Conservation (phyloP, 352 stramenopile genomes). For the Phytophthora podocarpi region DNA sequence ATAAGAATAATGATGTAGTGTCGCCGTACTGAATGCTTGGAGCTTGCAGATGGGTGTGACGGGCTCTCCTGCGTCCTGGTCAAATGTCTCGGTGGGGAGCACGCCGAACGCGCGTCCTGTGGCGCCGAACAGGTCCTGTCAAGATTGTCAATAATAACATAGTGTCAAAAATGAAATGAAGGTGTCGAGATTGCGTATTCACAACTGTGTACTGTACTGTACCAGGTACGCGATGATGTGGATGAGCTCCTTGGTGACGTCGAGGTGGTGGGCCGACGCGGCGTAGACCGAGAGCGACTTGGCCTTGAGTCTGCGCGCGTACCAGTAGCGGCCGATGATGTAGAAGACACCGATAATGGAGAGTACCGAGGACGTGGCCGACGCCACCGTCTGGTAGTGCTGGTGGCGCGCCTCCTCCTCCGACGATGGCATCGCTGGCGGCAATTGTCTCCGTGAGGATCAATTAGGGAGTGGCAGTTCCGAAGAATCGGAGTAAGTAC, state of each 20-base stretch:
- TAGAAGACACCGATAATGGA: slow-evolving; percentile 84
- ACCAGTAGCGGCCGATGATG: slow-evolving; percentile 86
- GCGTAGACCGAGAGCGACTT: slow-evolving; percentile 51
- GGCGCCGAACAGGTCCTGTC: slow-evolving; percentile 72
- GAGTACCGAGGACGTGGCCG: slow-evolving; percentile 72
- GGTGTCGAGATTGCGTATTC: background rate
- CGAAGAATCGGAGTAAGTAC: background rate
- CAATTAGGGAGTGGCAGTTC: slow-evolving; percentile 27
- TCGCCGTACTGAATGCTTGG: slow-evolving; percentile 63
- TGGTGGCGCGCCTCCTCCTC: slow-evolving; percentile 26
- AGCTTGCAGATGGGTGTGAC: slow-evolving; percentile 71
- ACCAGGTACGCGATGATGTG: slow-evolving; percentile 84
- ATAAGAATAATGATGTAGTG: background rate
- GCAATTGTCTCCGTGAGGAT: background rate
- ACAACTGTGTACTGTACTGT: background rate
- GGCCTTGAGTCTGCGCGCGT: slow-evolving; percentile 57
- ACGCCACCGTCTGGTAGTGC: slow-evolving; percentile 55
- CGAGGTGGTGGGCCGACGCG: slow-evolving; percentile 55
- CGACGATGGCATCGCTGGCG: slow-evolving; percentile 13
- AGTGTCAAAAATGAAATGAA: background rate
- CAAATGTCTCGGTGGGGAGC: slow-evolving; percentile 68
- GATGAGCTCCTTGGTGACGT: slow-evolving; percentile 87
- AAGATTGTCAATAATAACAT: background rate
- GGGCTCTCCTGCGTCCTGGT: slow-evolving; percentile 55
- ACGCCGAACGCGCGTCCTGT: slow-evolving; percentile 72